phyloP scores from a whole-genome alignment of 805 yeast genomes.

The Myxozyma monticola region DNA sequence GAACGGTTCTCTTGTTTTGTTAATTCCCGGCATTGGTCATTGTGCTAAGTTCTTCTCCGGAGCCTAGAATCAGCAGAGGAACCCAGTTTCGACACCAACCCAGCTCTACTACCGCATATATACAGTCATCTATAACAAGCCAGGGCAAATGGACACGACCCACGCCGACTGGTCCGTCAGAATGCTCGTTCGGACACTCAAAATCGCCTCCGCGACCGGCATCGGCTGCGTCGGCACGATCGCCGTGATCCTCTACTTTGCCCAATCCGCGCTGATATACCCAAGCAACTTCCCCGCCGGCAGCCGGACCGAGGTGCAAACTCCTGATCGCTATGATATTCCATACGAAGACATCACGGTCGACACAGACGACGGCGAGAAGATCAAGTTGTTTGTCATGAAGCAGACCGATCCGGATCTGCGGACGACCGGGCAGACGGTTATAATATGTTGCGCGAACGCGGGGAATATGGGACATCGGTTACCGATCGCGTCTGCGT shows the following conservation, averaged over 20 bases:
- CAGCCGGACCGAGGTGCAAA: conserved; percentile 61
- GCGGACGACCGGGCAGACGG: conserved; percentile 47
- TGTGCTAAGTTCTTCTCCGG: too few species aligned
- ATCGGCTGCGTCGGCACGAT: conserved; percentile 25
- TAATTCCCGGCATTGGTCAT: too few species aligned
- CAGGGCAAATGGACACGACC: conserved; percentile 15
- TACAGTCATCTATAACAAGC: too few species aligned
- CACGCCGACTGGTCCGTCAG: conserved; percentile 22
- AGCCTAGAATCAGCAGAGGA: too few species aligned
- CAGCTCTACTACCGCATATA: too few species aligned
- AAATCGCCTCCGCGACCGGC: conserved; percentile 27
- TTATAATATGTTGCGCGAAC: conserved; percentile 81
- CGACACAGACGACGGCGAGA: conserved; percentile 68
- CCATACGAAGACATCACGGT: conserved; percentile 62
- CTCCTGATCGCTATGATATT: conserved; percentile 70
- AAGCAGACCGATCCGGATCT: conserved; percentile 32
- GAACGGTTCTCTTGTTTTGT: too few species aligned
- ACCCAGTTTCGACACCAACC: too few species aligned
- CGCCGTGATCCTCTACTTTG: conserved; percentile 48
- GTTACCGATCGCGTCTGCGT: conserved; percentile 72
- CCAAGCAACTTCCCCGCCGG: conserved; percentile 82
- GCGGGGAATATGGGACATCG: conserved; percentile 96
- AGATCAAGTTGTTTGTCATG: conserved; percentile 63
- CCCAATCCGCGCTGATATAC: conserved; percentile 71
- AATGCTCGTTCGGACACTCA: conserved; percentile 20